Conservation (phyloP, 179 eudicot genomes). For the Spinacia oleracea region DNA sequence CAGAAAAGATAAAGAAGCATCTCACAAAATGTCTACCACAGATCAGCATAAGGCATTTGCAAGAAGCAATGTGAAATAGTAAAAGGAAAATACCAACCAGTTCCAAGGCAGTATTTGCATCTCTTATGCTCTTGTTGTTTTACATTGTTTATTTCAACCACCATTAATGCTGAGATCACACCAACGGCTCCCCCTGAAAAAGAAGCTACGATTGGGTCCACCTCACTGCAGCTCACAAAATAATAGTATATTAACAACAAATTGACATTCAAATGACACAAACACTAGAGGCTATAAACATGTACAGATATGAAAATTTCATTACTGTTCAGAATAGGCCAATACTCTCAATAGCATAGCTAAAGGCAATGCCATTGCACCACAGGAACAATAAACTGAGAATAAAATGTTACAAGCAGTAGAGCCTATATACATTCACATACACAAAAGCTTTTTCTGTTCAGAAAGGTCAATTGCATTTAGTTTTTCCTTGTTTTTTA, state of each 20-base stretch:
- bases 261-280: neutral
- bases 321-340: neutral
- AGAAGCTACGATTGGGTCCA: slow-evolving; percentile 98
- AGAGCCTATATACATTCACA: too few species aligned
- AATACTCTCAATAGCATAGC: too few species aligned
- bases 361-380: neutral
- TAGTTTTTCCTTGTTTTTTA: too few species aligned
- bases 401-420: neutral
- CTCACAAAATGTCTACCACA: neutral
- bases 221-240: slow-evolving; percentile 56
- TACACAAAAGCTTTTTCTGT: neutral
- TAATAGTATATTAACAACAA: neutral
- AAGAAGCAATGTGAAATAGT: neutral
- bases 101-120: slow-evolving; percentile 97
- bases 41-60: neutral
- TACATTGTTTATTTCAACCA: slow-evolving; percentile 95
- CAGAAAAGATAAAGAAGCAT: neutral
- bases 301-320: too few species aligned
- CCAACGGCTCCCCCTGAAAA: slow-evolving; percentile 99
- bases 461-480: neutral
- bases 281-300: neutral
- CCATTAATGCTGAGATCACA: slow-evolving; percentile 96
- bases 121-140: slow-evolving; percentile 92
- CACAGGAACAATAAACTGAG: neutral
- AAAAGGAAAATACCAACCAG: slow-evolving; percentile 47